Base-by-base conservation (phyloP, 192 early-diverging fungal species). In the Coemansia sp. region DNA sequence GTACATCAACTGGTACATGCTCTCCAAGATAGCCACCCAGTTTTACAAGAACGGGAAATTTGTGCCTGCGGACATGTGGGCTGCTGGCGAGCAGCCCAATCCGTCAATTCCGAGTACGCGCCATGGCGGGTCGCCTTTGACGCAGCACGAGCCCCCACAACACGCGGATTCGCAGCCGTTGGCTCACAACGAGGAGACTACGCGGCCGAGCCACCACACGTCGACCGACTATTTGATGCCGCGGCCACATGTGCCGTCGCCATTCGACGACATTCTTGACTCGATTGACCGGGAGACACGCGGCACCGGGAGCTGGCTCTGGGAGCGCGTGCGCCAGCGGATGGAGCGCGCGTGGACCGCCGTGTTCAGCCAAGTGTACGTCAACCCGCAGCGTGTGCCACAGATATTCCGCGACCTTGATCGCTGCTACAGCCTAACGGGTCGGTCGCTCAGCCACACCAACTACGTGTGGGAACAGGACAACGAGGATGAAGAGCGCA, bases 331-430 rank as follows among this genome's bases (percentile, higher is more conserved):
- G 9, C 40, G 54, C 5, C 4, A 7, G 7, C 68, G 43, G 0
- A 6, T 67, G 31, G 31, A 32, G 2, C 33, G 23, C 0, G 11
- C 60, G 10, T 64, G 57, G 54, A 19, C 54, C 1, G 12, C 64
- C 10, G 69, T 62, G 25, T 78, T 72, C 29, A 71, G 63, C 58
- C 57, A 56, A n/a, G 72, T 78, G n/a, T 78, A 78, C 49, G 60
- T 78, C 27, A 52, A 78, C 47, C 75, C 75, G 18, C 65, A 78
- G 44, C 28, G 28, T 1, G 38, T 45, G 30, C 75, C 75, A 11
- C 19, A 28, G 0, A 64, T 71, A 5, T 72, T 72, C 48, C 47
- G 27, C n/a, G 58, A 69, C 21, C 56, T 78, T 19, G 75, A 78
- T 28, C 50, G 69, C 14, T 58, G 62, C 62, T 74, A 74, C 54